Percentiles rank a stretch among this genome's conserved stretches.
phyloP scores from a whole-genome alignment of 805 yeast species.

The Lipomyces yamadae region DNA sequence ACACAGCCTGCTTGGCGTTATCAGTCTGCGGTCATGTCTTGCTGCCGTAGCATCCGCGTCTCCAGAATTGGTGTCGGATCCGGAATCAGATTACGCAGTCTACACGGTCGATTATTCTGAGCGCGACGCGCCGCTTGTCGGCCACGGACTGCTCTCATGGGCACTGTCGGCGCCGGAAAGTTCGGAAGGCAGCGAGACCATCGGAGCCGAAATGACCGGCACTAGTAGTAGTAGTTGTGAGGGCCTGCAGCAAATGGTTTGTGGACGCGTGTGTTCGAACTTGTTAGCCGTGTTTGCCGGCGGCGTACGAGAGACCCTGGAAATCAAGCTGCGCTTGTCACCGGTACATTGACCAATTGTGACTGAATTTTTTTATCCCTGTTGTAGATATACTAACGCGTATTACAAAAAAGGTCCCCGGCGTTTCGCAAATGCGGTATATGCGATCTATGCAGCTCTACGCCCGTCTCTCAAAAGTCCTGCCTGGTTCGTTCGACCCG shows the following conservation, averaged over 20 bases:
- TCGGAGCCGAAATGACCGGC: not conserved
- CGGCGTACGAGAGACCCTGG: slow-evolving; percentile 41
- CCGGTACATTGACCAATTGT: slow-evolving; percentile 32
- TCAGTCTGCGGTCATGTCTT: slow-evolving; percentile 45
- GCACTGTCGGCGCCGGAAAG: slow-evolving; percentile 22
- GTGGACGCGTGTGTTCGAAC: slow-evolving; percentile 41
- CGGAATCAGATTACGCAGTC: slow-evolving; percentile 48
- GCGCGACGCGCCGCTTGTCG: slow-evolving; percentile 47
- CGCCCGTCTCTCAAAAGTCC: slow-evolving; percentile 26
- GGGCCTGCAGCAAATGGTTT: slow-evolving; percentile 26
- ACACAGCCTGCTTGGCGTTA: slow-evolving; percentile 42
- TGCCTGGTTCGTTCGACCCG: slow-evolving; percentile 36
- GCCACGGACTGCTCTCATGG: slow-evolving; percentile 49
- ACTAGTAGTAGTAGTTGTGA: slow-evolving; percentile 4
- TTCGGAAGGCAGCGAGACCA: slow-evolving; percentile 1
- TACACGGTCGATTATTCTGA: slow-evolving; percentile 50
- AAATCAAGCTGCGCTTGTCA: slow-evolving; percentile 41
- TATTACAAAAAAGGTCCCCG: slow-evolving; percentile 22
- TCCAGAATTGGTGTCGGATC: slow-evolving; percentile 47
- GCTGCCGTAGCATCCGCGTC: slow-evolving; percentile 44
- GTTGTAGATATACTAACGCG: not conserved
- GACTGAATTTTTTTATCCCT: not conserved
- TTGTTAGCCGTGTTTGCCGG: slow-evolving; percentile 39
- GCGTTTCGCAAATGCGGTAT: slow-evolving; percentile 31
- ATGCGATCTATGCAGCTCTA: slow-evolving; percentile 34